Conservation (phyloP, 2,329 filamentous ascomycete species). For the Magnaporthiopsis incrustans region DNA sequence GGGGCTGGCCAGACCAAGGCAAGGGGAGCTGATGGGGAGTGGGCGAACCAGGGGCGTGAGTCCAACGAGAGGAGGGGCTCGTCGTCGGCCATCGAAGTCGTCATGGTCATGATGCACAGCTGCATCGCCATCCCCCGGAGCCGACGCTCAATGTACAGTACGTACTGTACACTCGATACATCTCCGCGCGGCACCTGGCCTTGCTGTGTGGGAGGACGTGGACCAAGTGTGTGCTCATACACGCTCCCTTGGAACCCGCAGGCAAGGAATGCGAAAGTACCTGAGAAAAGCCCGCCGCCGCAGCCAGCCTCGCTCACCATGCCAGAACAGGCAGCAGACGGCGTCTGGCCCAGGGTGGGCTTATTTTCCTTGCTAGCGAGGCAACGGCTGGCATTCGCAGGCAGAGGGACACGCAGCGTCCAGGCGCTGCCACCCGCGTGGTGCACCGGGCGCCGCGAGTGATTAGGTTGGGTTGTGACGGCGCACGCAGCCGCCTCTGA, state of each 20-base stretch:
- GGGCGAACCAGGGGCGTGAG: not conserved
- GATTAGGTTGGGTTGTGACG: not conserved
- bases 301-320: not conserved
- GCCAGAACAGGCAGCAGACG: too few relatives aligned
- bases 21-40: not conserved
- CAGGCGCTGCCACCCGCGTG: not conserved
- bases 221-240: not conserved
- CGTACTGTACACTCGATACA: too few relatives aligned
- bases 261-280: not conserved
- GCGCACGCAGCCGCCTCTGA: not conserved
- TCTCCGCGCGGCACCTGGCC: not conserved
- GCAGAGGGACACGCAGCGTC: not conserved
- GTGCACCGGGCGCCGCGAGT: not conserved
- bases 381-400: not conserved
- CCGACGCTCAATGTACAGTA: not conserved
- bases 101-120: not conserved
- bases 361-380: not conserved
- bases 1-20: not conserved
- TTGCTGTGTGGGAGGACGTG: not conserved
- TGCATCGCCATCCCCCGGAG: not conserved
- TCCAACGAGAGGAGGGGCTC: not conserved
- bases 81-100: not conserved
- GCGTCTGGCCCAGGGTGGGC: too few relatives aligned
- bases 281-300: not conserved
- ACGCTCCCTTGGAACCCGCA: not conserved